phyloP scores from a whole-genome alignment of 1,284 basidiomycete species.

The Gymnopus androsaceus region DNA sequence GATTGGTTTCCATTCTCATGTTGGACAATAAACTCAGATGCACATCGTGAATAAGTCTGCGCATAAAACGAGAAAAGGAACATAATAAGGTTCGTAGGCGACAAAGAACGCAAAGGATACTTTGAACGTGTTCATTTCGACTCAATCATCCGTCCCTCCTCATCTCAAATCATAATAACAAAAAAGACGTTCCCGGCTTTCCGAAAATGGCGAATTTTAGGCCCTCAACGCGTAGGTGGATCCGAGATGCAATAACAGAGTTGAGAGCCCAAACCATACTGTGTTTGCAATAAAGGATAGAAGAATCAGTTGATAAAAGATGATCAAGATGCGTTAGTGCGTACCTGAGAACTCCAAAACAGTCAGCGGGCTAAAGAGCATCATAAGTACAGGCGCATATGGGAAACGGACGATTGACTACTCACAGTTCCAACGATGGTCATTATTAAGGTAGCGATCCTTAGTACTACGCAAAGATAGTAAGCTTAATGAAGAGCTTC shows the following conservation, averaged over 20 bases:
- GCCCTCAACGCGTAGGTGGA: slow-evolving; percentile 14
- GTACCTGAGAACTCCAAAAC: slow-evolving; percentile 7
- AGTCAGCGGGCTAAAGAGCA: slow-evolving; percentile 3
- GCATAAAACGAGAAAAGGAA: too few species aligned
- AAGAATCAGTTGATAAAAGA: too few species aligned
- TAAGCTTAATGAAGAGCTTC: too few species aligned
- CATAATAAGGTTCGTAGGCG: too few species aligned
- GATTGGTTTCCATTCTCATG: too few species aligned
- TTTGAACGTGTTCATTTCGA: too few species aligned
- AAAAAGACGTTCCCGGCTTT: too few species aligned
- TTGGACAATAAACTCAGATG: too few species aligned
- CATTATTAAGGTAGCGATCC: slow-evolving; percentile 4
- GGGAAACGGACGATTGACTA: background rate
- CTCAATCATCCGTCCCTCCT: too few species aligned
- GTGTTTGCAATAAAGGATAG: background rate
- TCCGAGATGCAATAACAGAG: slow-evolving; percentile 6
- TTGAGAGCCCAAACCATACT: slow-evolving; percentile 11
- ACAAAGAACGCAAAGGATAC: too few species aligned
- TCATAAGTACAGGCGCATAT: background rate
- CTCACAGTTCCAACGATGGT: slow-evolving; percentile 1
- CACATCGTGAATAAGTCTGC: too few species aligned
- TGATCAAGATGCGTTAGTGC: background rate
- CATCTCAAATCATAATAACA: too few species aligned
- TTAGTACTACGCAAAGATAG: background rate
- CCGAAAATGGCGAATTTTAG: background rate